A percentile compares a stretch with the other conserved stretches of the same genome.
Evolutionary conservation across 148 eudicot genomes (phyloP).

Genomic region (Linanthus parryae): DNA sequence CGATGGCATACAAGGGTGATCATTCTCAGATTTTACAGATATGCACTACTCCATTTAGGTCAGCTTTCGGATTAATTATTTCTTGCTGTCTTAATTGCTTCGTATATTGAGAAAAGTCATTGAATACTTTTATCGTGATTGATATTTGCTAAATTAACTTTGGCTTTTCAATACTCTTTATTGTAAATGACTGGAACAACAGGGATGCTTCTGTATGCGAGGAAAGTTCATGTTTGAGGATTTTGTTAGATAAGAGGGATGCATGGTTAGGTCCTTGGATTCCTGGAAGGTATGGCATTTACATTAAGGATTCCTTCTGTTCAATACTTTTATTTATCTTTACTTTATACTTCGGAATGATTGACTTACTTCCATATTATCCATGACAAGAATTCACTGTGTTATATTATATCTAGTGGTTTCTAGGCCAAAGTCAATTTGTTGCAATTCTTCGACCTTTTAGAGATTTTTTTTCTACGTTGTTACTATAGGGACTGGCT

Average conservation of each 20-base stretch:
- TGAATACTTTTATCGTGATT: too few species aligned
- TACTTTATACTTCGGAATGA: background rate
- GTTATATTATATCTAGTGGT: too few species aligned
- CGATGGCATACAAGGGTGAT: slow-evolving; percentile 69
- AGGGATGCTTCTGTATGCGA: slow-evolving; percentile 79
- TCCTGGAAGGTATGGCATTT: slow-evolving; percentile 81
- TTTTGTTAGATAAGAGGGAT: slow-evolving; percentile 92
- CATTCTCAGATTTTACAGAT: slow-evolving; percentile 76
- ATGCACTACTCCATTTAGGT: slow-evolving; percentile 90
- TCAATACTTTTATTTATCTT: background rate
- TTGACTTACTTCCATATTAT: too few species aligned
- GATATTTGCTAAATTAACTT: too few species aligned
- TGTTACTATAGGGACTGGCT: slow-evolving; percentile 79
- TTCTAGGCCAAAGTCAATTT: too few species aligned
- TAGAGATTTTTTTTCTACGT: slow-evolving; percentile 10
- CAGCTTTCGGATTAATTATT: too few species aligned
- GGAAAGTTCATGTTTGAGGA: slow-evolving; percentile 96
- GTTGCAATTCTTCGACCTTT: background rate
- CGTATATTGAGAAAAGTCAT: background rate
- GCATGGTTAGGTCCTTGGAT: slow-evolving; percentile 99
- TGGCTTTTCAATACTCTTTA: slow-evolving; percentile 4
- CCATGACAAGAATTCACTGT: too few species aligned
- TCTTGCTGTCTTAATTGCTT: background rate
- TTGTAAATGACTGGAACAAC: slow-evolving; percentile 13
- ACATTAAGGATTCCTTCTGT: too few species aligned